Conservation (phyloP, 306 rosid species). For the Vigna hirtella region DNA sequence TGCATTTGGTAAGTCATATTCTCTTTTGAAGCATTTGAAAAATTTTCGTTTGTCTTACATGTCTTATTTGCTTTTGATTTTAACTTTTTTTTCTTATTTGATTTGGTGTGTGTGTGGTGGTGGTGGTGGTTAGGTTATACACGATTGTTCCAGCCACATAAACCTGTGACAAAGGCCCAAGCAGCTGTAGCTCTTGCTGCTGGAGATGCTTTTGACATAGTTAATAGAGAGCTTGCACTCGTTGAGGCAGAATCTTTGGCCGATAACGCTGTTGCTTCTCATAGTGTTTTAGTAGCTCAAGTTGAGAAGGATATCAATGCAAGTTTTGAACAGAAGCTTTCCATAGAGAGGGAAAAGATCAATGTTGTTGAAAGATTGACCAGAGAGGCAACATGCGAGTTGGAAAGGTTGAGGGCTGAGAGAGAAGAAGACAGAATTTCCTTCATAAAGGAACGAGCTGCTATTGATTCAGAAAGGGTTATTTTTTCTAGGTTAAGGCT, state of each 20-base stretch:
- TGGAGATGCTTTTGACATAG: conserved; percentile 76
- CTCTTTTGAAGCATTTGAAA: not conserved
- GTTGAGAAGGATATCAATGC: conserved; percentile 82
- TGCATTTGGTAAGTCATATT: conserved; percentile 74
- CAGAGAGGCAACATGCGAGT: conserved; percentile 71
- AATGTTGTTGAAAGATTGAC: conserved; percentile 80
- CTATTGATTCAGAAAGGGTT: conserved; percentile 82
- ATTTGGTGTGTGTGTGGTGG: not conserved
- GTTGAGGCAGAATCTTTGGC: conserved; percentile 87
- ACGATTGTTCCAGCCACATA: conserved; percentile 78
- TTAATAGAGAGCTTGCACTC: conserved; percentile 82
- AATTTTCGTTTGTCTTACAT: not conserved
- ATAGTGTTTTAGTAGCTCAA: conserved; percentile 79
- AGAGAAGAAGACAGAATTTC: conserved; percentile 64
- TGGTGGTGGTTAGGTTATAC: conserved; percentile 64
- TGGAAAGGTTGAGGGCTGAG: conserved; percentile 76
- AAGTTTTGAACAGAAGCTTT: conserved; percentile 71
- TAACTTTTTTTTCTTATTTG: not conserved
- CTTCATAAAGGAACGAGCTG: conserved; percentile 69
- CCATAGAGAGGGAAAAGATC: conserved; percentile 75
- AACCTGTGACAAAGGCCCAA: conserved; percentile 90
- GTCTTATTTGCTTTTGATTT: conserved; percentile 8
- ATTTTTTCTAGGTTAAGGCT: conserved; percentile 64
- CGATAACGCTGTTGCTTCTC: conserved; percentile 85
- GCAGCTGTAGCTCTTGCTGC: conserved; percentile 90